Percentiles rank a stretch among this genome's conserved stretches.
Conservation (phyloP, 495 filamentous ascomycete species). For the Penicillium daleae region DNA sequence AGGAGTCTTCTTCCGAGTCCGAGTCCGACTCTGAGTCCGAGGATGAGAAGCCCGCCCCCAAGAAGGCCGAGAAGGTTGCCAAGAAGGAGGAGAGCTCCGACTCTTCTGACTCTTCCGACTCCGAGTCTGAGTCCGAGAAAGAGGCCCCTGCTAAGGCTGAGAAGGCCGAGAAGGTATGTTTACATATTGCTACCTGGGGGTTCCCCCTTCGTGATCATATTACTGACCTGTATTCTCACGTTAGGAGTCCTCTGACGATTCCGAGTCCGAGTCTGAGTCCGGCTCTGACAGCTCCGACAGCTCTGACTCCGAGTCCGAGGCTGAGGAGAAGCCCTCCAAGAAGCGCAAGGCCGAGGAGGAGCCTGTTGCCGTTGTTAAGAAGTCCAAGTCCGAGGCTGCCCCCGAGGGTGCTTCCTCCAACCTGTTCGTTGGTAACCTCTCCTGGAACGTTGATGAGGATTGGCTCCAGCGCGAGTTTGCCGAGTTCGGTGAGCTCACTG, state of each 20-base stretch:
- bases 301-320: conserved; percentile 54
- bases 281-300: conserved; percentile 39
- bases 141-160: conserved; percentile 44
- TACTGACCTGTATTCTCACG: conserved; percentile 6
- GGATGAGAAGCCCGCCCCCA: conserved; percentile 41
- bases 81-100: conserved; percentile 31
- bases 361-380: conserved; percentile 69
- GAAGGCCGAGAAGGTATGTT: conserved; percentile 46
- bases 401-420: conserved; percentile 66
- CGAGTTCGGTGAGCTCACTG: conserved; percentile 74
- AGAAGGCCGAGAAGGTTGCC: conserved; percentile 40
- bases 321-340: conserved; percentile 62
- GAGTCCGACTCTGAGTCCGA: conserved; percentile 41
- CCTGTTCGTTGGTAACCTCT: conserved; percentile 92
- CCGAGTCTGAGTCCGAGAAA: conserved; percentile 36
- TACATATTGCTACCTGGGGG: not conserved
- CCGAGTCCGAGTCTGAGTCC: conserved; percentile 40
- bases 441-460: conserved; percentile 93
- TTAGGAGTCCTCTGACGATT: conserved; percentile 36
- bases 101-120: conserved; percentile 39
- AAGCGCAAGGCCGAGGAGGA: conserved; percentile 89
- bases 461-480: conserved; percentile 87
- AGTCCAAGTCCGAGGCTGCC: conserved; percentile 75
- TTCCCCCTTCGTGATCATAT: not conserved
- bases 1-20: conserved; percentile 38